A percentile compares a stretch with the other conserved stretches of the same genome.
Evolutionary conservation across 148 eudicot genomes (phyloP).

Genomic region (Hydrangea macrophylla): DNA sequence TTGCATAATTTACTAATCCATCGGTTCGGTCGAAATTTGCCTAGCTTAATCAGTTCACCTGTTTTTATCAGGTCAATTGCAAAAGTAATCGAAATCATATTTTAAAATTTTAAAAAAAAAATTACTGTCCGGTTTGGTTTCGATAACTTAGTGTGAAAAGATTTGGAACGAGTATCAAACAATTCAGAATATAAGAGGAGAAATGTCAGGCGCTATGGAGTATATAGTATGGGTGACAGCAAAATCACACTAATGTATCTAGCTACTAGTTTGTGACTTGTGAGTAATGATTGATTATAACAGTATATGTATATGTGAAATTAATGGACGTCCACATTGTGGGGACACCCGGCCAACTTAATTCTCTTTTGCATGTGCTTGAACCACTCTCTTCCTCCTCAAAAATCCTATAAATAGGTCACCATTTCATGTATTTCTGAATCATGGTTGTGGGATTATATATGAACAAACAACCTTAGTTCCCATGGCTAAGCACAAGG

Average conservation of each 20-base stretch:
- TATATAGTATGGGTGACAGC: constrained; percentile 34
- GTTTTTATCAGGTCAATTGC: too few species aligned
- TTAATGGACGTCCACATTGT: constrained; percentile 22
- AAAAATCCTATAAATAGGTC: constrained; percentile 43
- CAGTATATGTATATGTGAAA: neutral
- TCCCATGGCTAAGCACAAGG: constrained; percentile 42
- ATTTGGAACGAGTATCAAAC: neutral
- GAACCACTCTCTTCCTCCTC: constrained; percentile 15
- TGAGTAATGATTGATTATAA: too few species aligned
- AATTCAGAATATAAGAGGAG: neutral
- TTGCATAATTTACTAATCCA: too few species aligned
- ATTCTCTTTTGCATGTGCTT: constrained; percentile 27
- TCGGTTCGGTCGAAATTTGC: too few species aligned
- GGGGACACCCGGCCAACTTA: constrained; percentile 23
- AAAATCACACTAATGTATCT: constrained; percentile 15
- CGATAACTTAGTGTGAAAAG: neutral
- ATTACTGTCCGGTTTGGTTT: too few species aligned
- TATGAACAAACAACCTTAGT: too few species aligned
- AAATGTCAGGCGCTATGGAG: neutral
- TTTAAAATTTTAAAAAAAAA: too few species aligned
- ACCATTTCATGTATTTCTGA: constrained; percentile 14
- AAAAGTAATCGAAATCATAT: too few species aligned
- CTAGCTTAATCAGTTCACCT: too few species aligned
- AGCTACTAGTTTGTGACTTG: neutral
- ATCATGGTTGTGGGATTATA: constrained; percentile 15